Evolutionary conservation across 306 rosid genomes (phyloP), one percentile per base, ranked within the genome.

Genomic region (Sesbania bispinosa): DNA sequence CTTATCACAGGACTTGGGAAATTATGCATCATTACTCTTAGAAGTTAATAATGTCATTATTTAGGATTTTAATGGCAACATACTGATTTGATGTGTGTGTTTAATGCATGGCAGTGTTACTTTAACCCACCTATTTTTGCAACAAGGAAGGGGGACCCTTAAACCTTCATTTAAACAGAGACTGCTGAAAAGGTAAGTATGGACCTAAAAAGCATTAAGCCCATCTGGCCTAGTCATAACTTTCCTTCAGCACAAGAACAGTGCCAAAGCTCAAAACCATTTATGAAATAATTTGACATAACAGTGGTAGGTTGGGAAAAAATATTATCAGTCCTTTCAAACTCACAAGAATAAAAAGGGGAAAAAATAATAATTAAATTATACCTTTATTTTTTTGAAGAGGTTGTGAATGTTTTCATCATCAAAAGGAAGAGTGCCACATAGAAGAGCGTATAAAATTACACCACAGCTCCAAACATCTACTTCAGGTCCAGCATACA

Each of bases 401-500:
- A 94, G 89, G 62, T 86, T 86, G 43, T 89, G 96, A 32, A 94
- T 86, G 78, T 94, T 94, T 77, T 89, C 98, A 85, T 91, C 90
- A 38, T 91, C 98, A 68, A 94, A 94, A 3, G 98, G 98, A 70
- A 90, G 96, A 8, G 92, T 89, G 14, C 98, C 97, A 74, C 98
- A 94, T 11, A 94, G 96, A 83, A 94, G 94, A 52, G 98, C 98
- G 16, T 90, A 94, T 68, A 94, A 79, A 80, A 94, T 94, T 58
- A 94, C 98, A 57, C 98, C 98, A 69, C 86, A 83, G 73, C 86
- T 83, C 86, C 86, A 83, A 18, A 83, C 86, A 79, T 83, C 86
- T 43, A 83, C 83, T 65, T 79, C 86, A 26, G 86, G 81, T 71
- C 86, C 86, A 83, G 86, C 83, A 79, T 83, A 83, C 61, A 70